Base-by-base conservation (phyloP, 345 rosid genomes). In the Clarkia xantiana region DNA sequence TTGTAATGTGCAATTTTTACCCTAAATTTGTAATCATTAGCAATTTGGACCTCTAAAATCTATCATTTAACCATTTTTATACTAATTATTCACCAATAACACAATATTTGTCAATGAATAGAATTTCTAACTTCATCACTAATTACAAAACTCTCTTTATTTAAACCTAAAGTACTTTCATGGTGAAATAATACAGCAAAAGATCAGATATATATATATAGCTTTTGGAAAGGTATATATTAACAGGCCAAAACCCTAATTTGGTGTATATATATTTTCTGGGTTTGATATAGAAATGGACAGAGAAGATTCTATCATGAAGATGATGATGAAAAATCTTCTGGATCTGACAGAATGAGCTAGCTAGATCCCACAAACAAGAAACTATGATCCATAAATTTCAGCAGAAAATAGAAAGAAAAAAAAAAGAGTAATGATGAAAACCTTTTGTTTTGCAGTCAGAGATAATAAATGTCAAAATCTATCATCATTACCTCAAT, bases 401-500 rank as follows among this genome's bases (percentile, higher is more conserved):
- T 69, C 64, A 60, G 68, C 29, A 54, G 18, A 45, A 56, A n/a
- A n/a, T n/a, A n/a, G n/a, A 42, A 60, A 72, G 38, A 10, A 41
- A 38, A 38, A 48, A 7, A 42, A 43, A 15, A 16, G 29, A 18
- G 61, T 49, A 48, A 57, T 57, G 61, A 57, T 57, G 54, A 57
- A 44, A 40, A 48, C 40, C 19, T 39, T 47, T 12, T 20, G 38
- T 25, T 49, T 60, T 25, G 53, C 57, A 59, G 72, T 75, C 73
- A 75, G 67, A 53, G 25, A 19, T 54, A 45, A 6, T 22, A 19
- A 45, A 10, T 52, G 81, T 76, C 86, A 79, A 73, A 72, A 58
- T 57, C 65, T 61, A 60, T 73, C 76, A 79, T 79, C 86, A 79
- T 79, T 79, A 71, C 71, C n/a, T 77, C 79, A 76, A 76, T 79